These are phyloP conservation scores for Asterella californica DNA, from an alignment of 225 moss, liverwort and hornwort genomes.

Conservation along the genomic window DNA sequence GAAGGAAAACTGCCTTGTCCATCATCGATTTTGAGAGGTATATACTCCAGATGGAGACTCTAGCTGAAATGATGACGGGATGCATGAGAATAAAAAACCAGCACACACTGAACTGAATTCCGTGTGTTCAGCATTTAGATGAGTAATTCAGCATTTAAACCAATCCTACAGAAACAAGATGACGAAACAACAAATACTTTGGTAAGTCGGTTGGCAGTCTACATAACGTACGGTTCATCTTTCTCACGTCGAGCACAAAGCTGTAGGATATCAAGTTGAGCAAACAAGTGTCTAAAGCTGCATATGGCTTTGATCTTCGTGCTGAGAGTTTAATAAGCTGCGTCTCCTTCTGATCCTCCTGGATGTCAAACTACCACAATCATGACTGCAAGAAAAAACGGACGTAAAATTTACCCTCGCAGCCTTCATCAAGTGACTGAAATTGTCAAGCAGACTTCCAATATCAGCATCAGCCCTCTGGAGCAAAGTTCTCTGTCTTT, in stretches of 20 bases:
- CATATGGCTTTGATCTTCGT: background rate
- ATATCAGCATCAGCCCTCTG: slow-evolving; percentile 89
- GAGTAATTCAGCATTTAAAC: too few relatives aligned
- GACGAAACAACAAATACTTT: background rate
- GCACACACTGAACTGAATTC: background rate
- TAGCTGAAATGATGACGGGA: background rate
- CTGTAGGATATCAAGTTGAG: background rate
- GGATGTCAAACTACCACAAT: background rate
- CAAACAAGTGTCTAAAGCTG: too few relatives aligned
- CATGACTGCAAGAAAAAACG: background rate
- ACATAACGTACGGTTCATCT: background rate
- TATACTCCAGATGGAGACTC: background rate
- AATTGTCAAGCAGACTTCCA: slow-evolving; percentile 87
- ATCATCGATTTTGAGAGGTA: background rate
- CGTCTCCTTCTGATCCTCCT: background rate
- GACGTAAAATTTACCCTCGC: slow-evolving; percentile 55
- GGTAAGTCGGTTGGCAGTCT: background rate
- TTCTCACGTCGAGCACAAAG: background rate
- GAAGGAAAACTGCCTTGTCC: background rate
- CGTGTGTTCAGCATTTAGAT: background rate
- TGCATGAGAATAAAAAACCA: background rate
- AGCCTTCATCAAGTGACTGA: slow-evolving; percentile 88
- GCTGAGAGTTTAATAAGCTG: background rate
- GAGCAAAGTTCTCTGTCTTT: slow-evolving; percentile 75
- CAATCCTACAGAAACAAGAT: background rate